phyloP scores from a whole-genome alignment of 345 rosid genomes.

The Conringia planisiliqua region DNA sequence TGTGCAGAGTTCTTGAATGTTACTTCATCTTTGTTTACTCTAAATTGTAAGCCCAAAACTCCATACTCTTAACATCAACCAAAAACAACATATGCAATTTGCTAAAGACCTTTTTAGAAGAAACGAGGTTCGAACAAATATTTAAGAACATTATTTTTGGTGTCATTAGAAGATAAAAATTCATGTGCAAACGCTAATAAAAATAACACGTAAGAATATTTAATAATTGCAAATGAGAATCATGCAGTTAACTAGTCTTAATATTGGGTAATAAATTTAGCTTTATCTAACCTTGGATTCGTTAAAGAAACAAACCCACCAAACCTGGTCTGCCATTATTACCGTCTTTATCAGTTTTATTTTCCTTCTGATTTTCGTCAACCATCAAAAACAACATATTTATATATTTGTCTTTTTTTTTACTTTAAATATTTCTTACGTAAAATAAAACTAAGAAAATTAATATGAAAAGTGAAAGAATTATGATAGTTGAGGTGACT shows the following conservation, averaged over 20 bases:
- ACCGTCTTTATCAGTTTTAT: constrained; percentile 23
- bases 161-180: not conserved
- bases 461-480: constrained; percentile 13
- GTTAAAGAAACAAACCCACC: constrained; percentile 32
- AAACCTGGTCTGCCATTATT: constrained; percentile 34
- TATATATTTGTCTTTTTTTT: not conserved
- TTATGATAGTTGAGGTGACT: constrained; percentile 32
- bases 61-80: not conserved
- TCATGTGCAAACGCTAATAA: not conserved
- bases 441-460: not conserved
- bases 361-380: not conserved
- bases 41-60: not conserved
- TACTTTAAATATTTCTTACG: not conserved
- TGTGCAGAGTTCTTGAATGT: not conserved
- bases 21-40: not conserved
- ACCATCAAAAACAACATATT: constrained; percentile 14
- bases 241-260: not conserved
- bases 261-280: constrained; percentile 6
- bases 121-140: not conserved
- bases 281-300: constrained; percentile 31
- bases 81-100: not conserved
- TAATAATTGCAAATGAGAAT: not conserved
- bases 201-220: not conserved
- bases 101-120: not conserved
- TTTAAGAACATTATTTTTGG: not conserved